Evolutionary conservation across 768 basidiomycete genomes (phyloP), one percentile per base, ranked within the genome.

Genomic region (Pleurotus cornucopiae): DNA sequence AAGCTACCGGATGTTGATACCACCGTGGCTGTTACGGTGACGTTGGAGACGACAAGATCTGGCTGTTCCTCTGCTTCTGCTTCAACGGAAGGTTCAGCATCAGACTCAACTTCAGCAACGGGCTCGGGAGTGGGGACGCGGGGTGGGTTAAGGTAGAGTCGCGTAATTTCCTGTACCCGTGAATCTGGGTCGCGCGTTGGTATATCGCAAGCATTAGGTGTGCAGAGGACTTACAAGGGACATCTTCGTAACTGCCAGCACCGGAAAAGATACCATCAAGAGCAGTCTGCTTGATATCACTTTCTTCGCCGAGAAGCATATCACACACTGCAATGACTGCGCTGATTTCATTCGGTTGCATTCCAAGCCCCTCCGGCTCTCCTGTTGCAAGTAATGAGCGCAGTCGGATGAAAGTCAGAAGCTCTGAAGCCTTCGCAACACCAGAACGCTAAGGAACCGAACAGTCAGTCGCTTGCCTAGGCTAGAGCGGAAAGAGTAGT

Each of bases 331-430:
- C 70, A 60, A 79, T 76, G 58, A 93, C 68, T 1, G 83, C 81
- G 30, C 74, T 63, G 49, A 75, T 71, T 66, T 91, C 91, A 0
- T 65, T 59, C 9, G 81, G 76, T 48, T 74, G 75, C 23, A 86
- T 66, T 30, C 72, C 70, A 20, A 82, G 66, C 25, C 62, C 56
- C 43, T 76, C 74, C 11, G 78, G 65, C 56, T 79, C 73, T 1
- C 77, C 78, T 26, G 71, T 62, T 13, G 76, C 67, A 40, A 89
- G 63, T 16, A 77, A 67, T 26, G 79, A 71, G 44, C 79, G 85
- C 44, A 89, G 61, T 49, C 82, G 84, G 55, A 89, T 69, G 60
- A 90, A 74, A 38, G 78, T 73, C 54, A 91, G 68, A 39, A 89
- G 65, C 16, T 80, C 76, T 6, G 75, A 77, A 6, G 75, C 70